Evolutionary conservation across 768 basidiomycete species (phyloP).

Genomic region (Dendrothele bispora): DNA sequence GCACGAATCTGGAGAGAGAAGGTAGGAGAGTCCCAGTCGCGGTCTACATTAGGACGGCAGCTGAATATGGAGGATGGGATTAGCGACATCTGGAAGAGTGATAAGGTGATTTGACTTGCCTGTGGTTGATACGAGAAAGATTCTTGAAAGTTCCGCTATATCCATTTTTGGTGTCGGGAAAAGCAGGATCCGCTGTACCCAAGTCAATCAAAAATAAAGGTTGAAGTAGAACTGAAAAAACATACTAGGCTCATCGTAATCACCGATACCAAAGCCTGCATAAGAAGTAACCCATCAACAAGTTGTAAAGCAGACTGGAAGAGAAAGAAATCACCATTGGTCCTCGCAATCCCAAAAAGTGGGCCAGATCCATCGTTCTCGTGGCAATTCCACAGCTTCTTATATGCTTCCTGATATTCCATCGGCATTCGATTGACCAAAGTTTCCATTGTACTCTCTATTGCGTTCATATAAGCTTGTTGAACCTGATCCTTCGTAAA

Average conservation of each 20-base stretch:
- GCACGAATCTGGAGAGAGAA: conserved; percentile 30
- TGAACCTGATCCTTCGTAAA: conserved; percentile 4
- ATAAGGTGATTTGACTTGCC: conserved; percentile 21
- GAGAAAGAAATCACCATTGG: too few relatives aligned
- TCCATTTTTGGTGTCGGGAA: conserved; percentile 1
- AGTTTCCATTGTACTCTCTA: conserved; percentile 9
- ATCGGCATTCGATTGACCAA: conserved; percentile 23
- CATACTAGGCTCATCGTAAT: conserved; percentile 19
- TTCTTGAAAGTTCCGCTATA: conserved; percentile 27
- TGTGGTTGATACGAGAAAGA: conserved; percentile 38
- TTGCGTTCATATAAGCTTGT: conserved; percentile 17
- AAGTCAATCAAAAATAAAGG: background rate
- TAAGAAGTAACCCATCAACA: too few relatives aligned
- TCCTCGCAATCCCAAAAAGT: conserved; percentile 30
- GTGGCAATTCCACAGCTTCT: conserved; percentile 30
- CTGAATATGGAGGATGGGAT: conserved; percentile 5
- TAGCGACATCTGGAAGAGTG: background rate
- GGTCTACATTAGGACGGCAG: conserved; percentile 17
- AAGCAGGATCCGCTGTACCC: background rate
- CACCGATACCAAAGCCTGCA: conserved; percentile 17
- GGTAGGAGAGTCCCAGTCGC: conserved; percentile 20
- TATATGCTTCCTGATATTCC: conserved; percentile 26
- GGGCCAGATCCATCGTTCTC: conserved; percentile 33
- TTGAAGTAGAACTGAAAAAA: conserved; percentile 1
- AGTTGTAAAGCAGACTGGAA: too few relatives aligned